Conservation (phyloP, 768 basidiomycete genomes). For the Lepiota brunneoincarnata region DNA sequence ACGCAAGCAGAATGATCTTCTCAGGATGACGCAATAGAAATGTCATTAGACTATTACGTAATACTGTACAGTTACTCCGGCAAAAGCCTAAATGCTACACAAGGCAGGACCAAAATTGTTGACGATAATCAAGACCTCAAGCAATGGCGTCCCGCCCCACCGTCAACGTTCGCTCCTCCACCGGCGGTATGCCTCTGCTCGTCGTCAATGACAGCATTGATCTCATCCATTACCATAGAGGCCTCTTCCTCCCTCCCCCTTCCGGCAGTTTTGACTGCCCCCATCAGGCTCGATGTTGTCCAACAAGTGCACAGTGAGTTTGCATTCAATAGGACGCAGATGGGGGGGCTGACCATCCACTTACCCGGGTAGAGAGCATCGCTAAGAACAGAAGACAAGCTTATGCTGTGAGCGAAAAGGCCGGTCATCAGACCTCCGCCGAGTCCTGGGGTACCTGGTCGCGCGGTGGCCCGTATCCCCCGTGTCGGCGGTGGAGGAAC, state of each 20-base stretch:
- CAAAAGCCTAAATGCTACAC: slow-evolving; percentile 36
- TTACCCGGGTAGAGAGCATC: slow-evolving; percentile 71
- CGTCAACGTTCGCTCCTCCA: slow-evolving; percentile 74
- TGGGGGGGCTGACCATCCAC: slow-evolving; percentile 13
- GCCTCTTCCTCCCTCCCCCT: slow-evolving; percentile 86
- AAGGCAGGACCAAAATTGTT: slow-evolving; percentile 19
- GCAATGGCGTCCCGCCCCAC: slow-evolving; percentile 92
- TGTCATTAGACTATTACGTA: neutral
- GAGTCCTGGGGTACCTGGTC: slow-evolving; percentile 99
- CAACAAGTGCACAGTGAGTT: slow-evolving; percentile 96
- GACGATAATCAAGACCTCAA: slow-evolving; percentile 34
- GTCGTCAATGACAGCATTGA: neutral
- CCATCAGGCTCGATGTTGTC: slow-evolving; percentile 98
- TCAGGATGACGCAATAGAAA: neutral
- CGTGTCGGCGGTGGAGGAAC: slow-evolving; percentile 99
- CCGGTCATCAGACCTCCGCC: slow-evolving; percentile 97
- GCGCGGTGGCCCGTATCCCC: slow-evolving; percentile 99
- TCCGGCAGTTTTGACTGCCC: slow-evolving; percentile 95
- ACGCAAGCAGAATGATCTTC: neutral
- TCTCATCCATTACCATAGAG: slow-evolving; percentile 45
- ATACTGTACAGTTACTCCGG: slow-evolving; percentile 37
- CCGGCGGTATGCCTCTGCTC: slow-evolving; percentile 60
- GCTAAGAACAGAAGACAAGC: slow-evolving; percentile 98
- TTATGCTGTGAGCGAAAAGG: slow-evolving; percentile 95
- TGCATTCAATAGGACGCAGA: neutral